Percentiles rank a stretch among this genome's conserved stretches.
Evolutionary conservation across 2,329 filamentous ascomycete genomes (phyloP).

Genomic region (Fusarium nodosum): DNA sequence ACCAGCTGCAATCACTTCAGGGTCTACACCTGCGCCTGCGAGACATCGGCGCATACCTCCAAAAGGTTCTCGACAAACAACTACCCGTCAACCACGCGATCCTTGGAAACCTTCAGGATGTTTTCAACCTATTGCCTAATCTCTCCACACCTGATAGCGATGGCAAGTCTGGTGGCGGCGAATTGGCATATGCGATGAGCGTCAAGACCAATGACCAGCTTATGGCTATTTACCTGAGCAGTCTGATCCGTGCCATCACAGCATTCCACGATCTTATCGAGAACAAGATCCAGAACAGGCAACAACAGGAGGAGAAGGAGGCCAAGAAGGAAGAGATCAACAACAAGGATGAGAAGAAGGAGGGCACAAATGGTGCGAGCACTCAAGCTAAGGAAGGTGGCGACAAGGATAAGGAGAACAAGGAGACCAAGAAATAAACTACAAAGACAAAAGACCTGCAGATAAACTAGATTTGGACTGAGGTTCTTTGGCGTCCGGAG

Average conservation of each 20-base stretch:
- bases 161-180: constrained; percentile 76
- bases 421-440: constrained; percentile 64
- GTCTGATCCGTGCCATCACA: constrained; percentile 92
- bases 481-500: constrained; percentile 45
- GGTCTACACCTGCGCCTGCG: constrained; percentile 93
- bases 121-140: constrained; percentile 98
- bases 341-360: constrained; percentile 71
- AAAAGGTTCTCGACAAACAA: constrained; percentile 93
- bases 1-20: constrained; percentile 96
- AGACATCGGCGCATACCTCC: constrained; percentile 94
- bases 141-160: constrained; percentile 85
- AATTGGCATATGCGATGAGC: constrained; percentile 96
- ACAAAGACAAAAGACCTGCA: constrained; percentile 22
- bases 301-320: constrained; percentile 96
- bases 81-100: constrained; percentile 98
- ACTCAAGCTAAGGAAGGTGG: constrained; percentile 63
- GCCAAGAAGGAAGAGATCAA: constrained; percentile 80
- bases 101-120: constrained; percentile 97
- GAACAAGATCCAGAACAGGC: constrained; percentile 99
- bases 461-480: constrained; percentile 40
- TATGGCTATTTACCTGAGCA: constrained; percentile 98
- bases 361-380: constrained; percentile 58
- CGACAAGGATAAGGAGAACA: constrained; percentile 68
- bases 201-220: constrained; percentile 99
- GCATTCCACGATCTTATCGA: constrained; percentile 99